Evolutionary conservation across 164 flowering plant genomes (phyloP).

Genomic region (Vitis cinerea): DNA sequence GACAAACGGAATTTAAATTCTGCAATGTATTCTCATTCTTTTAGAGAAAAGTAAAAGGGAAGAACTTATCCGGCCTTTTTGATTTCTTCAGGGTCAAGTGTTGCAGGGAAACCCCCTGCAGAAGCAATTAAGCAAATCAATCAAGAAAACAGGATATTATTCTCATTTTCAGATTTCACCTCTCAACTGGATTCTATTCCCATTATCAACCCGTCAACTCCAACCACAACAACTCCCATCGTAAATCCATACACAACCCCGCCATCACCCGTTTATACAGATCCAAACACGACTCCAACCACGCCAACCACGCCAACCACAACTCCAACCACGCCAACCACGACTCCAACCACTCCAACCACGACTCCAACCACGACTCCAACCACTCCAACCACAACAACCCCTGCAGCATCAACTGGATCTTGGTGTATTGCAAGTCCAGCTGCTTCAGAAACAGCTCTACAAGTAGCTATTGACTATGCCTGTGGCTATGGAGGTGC

Average conservation of each 20-base stretch:
- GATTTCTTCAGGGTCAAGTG: slow-evolving; percentile 36
- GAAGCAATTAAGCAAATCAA: slow-evolving; percentile 17
- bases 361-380: background rate
- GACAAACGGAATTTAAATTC: background rate
- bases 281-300: slow-evolving; percentile 15
- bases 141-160: slow-evolving; percentile 13
- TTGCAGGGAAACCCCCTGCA: slow-evolving; percentile 29
- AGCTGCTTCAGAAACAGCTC: slow-evolving; percentile 54
- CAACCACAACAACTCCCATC: slow-evolving; percentile 24
- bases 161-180: slow-evolving; percentile 20
- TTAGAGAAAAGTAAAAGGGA: background rate
- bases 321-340: slow-evolving; percentile 7
- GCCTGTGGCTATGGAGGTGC: slow-evolving; percentile 83
- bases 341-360: slow-evolving; percentile 15
- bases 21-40: background rate
- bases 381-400: slow-evolving; percentile 24
- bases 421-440: slow-evolving; percentile 80
- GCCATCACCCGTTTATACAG: slow-evolving; percentile 19
- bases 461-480: slow-evolving; percentile 68
- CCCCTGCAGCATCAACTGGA: slow-evolving; percentile 37
- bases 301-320: slow-evolving; percentile 15
- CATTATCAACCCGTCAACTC: slow-evolving; percentile 11
- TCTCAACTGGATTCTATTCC: slow-evolving; percentile 43
- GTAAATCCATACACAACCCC: slow-evolving; percentile 25
- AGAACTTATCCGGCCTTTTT: slow-evolving; percentile 6